Evolutionary conservation across 495 filamentous ascomycete species (phyloP), one percentile per base, ranked within the genome.

Genomic region (Chaetomium fimeti): DNA sequence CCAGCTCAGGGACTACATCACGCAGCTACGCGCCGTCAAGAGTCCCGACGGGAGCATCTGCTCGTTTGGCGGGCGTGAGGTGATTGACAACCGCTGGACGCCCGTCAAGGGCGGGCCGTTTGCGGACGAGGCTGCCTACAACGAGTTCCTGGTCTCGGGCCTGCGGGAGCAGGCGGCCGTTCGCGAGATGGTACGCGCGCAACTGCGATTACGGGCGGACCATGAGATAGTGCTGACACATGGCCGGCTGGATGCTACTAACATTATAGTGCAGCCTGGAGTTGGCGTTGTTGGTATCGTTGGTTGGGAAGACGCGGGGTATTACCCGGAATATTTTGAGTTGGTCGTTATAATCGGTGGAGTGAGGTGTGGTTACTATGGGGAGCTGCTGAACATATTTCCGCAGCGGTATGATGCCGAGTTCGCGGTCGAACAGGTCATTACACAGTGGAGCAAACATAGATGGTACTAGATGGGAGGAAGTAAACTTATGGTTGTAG

Each of bases 341-440:
- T 40, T 58, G 56, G 11, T 58, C 15, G 45, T 6, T 5, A 8
- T 28, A 22, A 4, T 29, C 22, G 13, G 57, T 12, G 36, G 38
- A 22, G 1, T n/a, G 5, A 2, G 3, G 38, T 57, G 36, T 25
- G 42, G 57, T 15, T 59, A 47, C 20, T 47, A 47, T 40, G 15
- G 13, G 11, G 40, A 59, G 40, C 25, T 59, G 1, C 25, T 49
- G 16, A 60, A 49, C 6, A 13, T 60, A 18, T 60, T 60, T 38
- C 57, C 57, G 45, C 43, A 49, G 45, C 57, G 43, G 18, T 60
- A 60, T n/a, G 57, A 60, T 24, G 57, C 42, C n/a, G 43, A 60
- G 45, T 60, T 32, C 9, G 1, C 48, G 15, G 43, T 60, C 43
- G 43, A 60, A 11, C 56, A 59, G 40, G 15, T 32, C 9, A 22